phyloP scores from a whole-genome alignment of 2,329 filamentous ascomycete genomes.

The Sporothrix inflata region DNA sequence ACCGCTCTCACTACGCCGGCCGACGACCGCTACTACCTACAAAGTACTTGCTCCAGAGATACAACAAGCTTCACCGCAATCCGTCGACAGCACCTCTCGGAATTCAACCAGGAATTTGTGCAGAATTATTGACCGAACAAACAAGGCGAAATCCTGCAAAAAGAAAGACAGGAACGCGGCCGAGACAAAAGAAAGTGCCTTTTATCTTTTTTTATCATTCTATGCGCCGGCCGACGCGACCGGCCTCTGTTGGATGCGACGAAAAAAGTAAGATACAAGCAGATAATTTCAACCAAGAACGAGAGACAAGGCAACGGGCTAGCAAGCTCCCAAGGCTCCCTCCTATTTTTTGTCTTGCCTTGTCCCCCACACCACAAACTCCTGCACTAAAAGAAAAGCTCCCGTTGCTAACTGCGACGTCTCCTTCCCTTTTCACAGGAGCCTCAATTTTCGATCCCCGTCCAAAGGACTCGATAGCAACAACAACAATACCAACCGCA shows the following conservation, averaged over 20 bases:
- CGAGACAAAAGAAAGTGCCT: background rate
- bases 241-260: conserved; percentile 30
- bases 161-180: background rate
- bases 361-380: background rate
- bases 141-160: background rate
- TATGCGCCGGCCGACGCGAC: conserved; percentile 24
- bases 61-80: background rate
- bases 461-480: background rate
- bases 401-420: background rate
- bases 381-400: background rate
- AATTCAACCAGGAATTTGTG: background rate
- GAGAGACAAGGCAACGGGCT: conserved; percentile 7
- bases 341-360: conserved; percentile 8
- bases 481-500: background rate
- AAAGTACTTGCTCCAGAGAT: background rate
- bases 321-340: background rate
- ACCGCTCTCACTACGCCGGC: background rate
- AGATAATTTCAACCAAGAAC: background rate
- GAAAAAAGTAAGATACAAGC: conserved; percentile 26
- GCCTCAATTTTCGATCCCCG: background rate
- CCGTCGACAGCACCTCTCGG: background rate
- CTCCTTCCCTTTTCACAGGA: conserved; percentile 10
- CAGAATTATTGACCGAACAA: background rate
- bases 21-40: background rate
- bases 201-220: background rate